Percentiles rank a stretch among this genome's conserved stretches.
Conservation (phyloP, 495 filamentous ascomycete species). For the Geoglossum glabrum region DNA sequence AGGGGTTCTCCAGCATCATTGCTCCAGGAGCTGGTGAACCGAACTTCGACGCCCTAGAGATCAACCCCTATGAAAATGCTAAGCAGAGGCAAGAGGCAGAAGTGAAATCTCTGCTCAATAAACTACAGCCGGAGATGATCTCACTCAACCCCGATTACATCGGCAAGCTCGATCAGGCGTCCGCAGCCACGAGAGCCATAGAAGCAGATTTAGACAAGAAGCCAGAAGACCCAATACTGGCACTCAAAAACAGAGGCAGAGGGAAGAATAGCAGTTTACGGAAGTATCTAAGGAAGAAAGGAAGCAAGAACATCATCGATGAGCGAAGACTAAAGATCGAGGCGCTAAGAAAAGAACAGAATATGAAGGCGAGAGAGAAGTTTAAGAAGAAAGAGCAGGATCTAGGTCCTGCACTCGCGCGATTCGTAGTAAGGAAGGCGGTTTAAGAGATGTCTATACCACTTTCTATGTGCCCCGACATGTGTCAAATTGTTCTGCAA, state of each 20-base stretch:
- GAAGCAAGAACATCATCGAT: slow-evolving; percentile 77
- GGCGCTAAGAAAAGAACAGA: slow-evolving; percentile 42
- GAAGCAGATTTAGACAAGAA: slow-evolving; percentile 57
- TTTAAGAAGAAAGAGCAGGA: slow-evolving; percentile 39
- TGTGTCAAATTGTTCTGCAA: background rate
- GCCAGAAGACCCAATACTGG: slow-evolving; percentile 46
- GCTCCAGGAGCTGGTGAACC: slow-evolving; percentile 88
- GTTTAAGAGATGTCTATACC: background rate
- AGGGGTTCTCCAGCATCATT: slow-evolving; percentile 74
- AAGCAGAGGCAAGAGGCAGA: slow-evolving; percentile 90
- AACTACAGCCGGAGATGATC: slow-evolving; percentile 94
- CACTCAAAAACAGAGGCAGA: slow-evolving; percentile 50
- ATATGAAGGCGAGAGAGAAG: slow-evolving; percentile 38
- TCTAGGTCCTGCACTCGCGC: slow-evolving; percentile 47
- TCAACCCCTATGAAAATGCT: slow-evolving; percentile 89
- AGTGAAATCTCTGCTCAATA: slow-evolving; percentile 71
- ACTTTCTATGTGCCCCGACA: background rate
- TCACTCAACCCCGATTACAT: slow-evolving; percentile 78
- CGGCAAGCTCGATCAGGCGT: slow-evolving; percentile 62
- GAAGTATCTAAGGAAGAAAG: slow-evolving; percentile 77
- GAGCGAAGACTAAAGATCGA: slow-evolving; percentile 55
- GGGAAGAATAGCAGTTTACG: slow-evolving; percentile 84
- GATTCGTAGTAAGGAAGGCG: slow-evolving; percentile 39
- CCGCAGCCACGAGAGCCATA: slow-evolving; percentile 47
- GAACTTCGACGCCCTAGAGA: slow-evolving; percentile 85